Evolutionary conservation across 345 rosid species (phyloP), one percentile per base, ranked within the genome.

Genomic region (Hypericum androsaemum): DNA sequence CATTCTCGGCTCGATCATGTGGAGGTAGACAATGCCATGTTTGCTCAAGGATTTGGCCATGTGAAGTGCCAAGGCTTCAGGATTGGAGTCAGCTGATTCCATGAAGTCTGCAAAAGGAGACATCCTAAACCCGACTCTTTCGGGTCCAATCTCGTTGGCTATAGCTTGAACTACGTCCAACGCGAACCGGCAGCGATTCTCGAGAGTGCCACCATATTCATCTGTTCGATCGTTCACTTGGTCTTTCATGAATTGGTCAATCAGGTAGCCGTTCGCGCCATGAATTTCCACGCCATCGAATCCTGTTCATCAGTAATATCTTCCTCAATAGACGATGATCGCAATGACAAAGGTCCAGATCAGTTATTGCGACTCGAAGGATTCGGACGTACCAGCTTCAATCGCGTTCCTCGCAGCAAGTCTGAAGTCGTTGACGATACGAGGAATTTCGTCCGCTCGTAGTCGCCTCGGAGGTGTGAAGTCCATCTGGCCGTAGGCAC

Each of bases 231-330:
- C 50, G 28, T 46, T 46, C 32, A 46, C 50, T 13, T 46, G 22
- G 13, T 46, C 50, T 13, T 46, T 46, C 28, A 46, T 7, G 50
- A 46, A 46, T 14, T 46, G 50, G 17, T 46, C 50, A 16, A 46
- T 46, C 5, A 46, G 50, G 22, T 46, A 46, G 22, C 50, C 50
- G 10, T 46, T 16, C 7, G 50, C 50, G 5, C 50, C 50, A 7
- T 46, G 50, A 13, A 46, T 13, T 32, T 46, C 50, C 4, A 46
- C 50, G 14, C 50, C 50, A 14, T 46, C 50, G 22, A 46, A 46
- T 7, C 50, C 50, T 46, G 4, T 5, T 11, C 7, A 16, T 11
- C 7, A 12, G 15, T 1, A 16, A 12, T 43, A 43, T 12, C 6
- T 12, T 11, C n/a, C n/a, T n/a, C n/a, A n/a, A n/a, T n/a, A n/a